Percentiles rank a stretch among this genome's conserved stretches.
Evolutionary conservation across 116 monocot species (phyloP).

Genomic region (Cymodocea nodosa): DNA sequence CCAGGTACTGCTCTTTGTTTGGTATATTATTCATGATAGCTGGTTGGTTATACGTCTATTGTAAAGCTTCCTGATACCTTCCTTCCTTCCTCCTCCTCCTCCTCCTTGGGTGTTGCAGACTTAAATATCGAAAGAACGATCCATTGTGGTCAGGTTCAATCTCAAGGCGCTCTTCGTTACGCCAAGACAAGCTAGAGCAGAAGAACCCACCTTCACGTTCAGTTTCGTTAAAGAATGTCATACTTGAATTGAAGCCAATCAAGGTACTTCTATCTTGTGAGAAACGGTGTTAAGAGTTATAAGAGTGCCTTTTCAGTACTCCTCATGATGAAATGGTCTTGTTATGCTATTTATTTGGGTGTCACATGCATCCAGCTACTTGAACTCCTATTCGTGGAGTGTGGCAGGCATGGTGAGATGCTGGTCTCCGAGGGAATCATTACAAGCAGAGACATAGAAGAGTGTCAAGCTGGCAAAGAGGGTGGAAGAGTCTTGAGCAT

Average conservation of each 20-base stretch:
- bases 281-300: not conserved
- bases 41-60: not conserved
- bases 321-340: too few species aligned
- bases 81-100: too few species aligned
- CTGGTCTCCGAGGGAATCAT: conserved; percentile 65
- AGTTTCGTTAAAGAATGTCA: conserved; percentile 46
- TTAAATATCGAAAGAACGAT: conserved; percentile 36
- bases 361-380: conserved; percentile 36
- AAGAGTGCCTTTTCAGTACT: not conserved
- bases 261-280: conserved; percentile 34
- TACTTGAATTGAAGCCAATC: conserved; percentile 66
- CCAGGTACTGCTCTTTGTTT: conserved; percentile 33
- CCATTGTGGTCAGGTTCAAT: conserved; percentile 13
- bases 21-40: not conserved
- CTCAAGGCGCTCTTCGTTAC: conserved; percentile 36
- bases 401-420: conserved; percentile 42
- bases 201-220: conserved; percentile 37
- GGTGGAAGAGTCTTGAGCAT: conserved; percentile 35
- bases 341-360: not conserved
- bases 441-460: conserved; percentile 55
- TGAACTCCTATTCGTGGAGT: conserved; percentile 61
- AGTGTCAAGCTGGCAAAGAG: conserved; percentile 41
- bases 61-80: not conserved
- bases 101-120: conserved; percentile 15
- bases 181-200: conserved; percentile 27